These are phyloP conservation scores for Leucoagaricus sp. DNA, from an alignment of 1,284 basidiomycete genomes.

Conservation along the genomic window DNA sequence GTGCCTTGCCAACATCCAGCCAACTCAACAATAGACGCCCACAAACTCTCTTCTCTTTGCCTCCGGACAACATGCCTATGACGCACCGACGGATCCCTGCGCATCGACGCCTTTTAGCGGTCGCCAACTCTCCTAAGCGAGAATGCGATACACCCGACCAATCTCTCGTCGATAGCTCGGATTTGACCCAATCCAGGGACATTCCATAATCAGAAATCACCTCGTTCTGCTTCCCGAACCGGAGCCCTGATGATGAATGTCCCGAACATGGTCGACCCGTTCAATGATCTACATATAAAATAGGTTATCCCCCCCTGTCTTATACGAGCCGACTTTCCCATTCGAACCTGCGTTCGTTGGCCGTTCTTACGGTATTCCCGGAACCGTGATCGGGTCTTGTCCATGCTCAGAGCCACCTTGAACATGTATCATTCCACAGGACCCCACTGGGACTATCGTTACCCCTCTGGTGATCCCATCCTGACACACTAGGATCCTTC, in stretches of 20 bases:
- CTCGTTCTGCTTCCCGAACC: neutral
- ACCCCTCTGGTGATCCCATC: slow-evolving; percentile 3
- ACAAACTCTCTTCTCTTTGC: neutral
- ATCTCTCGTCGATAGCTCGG: neutral
- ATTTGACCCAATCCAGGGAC: slow-evolving; percentile 3
- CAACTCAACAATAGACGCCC: neutral
- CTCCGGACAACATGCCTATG: neutral
- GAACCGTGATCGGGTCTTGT: neutral
- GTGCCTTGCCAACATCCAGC: neutral
- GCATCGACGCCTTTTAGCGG: neutral
- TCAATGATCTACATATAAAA: neutral
- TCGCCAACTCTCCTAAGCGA: slow-evolving; percentile 1
- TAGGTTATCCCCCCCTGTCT: neutral
- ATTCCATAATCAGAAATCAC: neutral
- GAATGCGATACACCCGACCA: neutral
- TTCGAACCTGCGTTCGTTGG: neutral
- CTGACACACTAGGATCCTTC: neutral
- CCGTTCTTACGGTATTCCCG: neutral
- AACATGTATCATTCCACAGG: slow-evolving; percentile 3
- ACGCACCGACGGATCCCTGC: neutral
- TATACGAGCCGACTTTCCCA: neutral
- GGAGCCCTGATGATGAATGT: slow-evolving; percentile 1
- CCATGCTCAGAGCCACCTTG: neutral
- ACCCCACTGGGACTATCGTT: slow-evolving; percentile 1
- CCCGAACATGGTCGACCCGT: neutral